Evolutionary conservation across 1,139 yeast genomes (phyloP), one percentile per base, ranked within the genome.

Genomic region (Kazachstania sp.): DNA sequence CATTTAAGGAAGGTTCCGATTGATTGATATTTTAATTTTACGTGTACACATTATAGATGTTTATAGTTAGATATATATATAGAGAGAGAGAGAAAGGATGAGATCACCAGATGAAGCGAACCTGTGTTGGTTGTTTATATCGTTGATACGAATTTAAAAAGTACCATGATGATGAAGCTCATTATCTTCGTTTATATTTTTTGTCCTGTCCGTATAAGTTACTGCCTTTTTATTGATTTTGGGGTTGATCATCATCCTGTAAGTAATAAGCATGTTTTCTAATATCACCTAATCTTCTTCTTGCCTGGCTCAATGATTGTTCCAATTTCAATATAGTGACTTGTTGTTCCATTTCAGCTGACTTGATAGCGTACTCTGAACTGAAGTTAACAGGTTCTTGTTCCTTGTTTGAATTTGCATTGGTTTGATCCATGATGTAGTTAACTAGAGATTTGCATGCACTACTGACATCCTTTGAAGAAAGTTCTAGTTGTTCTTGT

Each of bases 321-420:
- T 87, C 96, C 52, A 87, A 71, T 65, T 86, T 85, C 65, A 87
- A 73, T 42, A 87, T 88, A 64, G 86, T 90, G 13, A 88, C 95
- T 64, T 87, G 96, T 66, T 87, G 96, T 60, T 87, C 95, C 95
- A 87, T 86, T 62, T 90, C 95, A 29, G 80, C 75, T 0, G 95
- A 85, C 66, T 85, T 85, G 57, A 87, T 86, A 64, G 86, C 95
- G 61, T 86, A 87, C 18, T 86, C 78, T n/a, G 88, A 75, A 32
- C 84, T 74, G 61, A 82, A 84, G 61, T 87, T 95, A 46, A 82
- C 64, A 34, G 75, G 78, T 46, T 73, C 69, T 15, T 61, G 64
- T 29, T 60, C 67, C 7, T 45, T 29, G 3, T 38, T 9, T 8
- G 30, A 28, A 3, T 32, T 39, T n/a, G 30, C 39, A 11, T 45